Evolutionary conservation across 768 basidiomycete species (phyloP), one percentile per base, ranked within the genome.

Genomic region (Trametes cubensis): DNA sequence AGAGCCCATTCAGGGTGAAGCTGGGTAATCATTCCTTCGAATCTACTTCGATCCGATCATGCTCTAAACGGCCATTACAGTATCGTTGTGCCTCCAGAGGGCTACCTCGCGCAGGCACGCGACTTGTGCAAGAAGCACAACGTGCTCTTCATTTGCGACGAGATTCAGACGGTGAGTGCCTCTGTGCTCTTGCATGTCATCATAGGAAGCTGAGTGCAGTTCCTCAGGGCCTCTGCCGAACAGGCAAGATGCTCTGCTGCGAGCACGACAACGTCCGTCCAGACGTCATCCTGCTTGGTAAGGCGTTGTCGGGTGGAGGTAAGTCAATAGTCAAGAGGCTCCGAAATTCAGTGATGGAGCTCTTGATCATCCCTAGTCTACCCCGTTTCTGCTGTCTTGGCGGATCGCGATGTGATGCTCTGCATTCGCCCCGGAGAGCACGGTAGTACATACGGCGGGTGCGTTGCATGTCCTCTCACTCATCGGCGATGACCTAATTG

Each of bases 1-100:
- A 3, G 97, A 99, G 76, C 97, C 97, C 6, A 98, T 99, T 64
- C 97, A 99, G 73, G 96, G 96, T n/a, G 96, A 98, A 77, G 96
- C 96, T 18, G 95, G 94, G 92, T 94, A 72, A 47, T 90, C 79
- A 65, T 39, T 50, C 10, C 42, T 40, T 18, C 14, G 39, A n/a
- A 28, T 28, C 6, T 4, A 20, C 17, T 13, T 10, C 34, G 54
- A 58, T 13, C n/a, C 38, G 13, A 55, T 41, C 10, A 39, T 17
- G 30, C 49, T 49, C 30, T 49, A 56, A 64, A 10, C 55, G 17
- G 41, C 40, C 54, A 11, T 18, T 18, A 46, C 69, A 94, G 95
- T 13, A 96, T 99, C 67, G 87, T 98, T 61, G 92, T 98, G 13
- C 97, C 97, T 0, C 87, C 89, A 1, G 81, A 83, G 8, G 95